Percentiles rank a stretch among this genome's conserved stretches.
phyloP scores from a whole-genome alignment of 108 stramenopile species.

The Mayamaea pseudoterrestris region DNA sequence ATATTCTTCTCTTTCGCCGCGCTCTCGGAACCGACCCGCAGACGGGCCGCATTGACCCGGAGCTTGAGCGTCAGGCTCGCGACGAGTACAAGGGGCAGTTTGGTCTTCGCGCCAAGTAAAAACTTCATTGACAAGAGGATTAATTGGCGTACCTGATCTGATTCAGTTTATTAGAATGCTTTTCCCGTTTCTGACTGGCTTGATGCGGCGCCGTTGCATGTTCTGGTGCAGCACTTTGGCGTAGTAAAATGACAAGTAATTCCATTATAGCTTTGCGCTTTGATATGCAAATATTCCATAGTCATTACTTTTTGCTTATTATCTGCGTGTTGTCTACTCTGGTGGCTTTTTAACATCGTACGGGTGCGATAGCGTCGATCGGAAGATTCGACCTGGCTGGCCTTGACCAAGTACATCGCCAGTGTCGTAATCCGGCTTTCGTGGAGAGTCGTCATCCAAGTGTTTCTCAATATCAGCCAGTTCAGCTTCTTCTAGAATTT shows the following conservation, averaged over 20 bases:
- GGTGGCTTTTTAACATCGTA: constrained; percentile 23
- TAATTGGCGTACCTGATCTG: constrained; percentile 1
- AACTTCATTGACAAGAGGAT: not conserved
- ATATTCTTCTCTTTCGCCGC: constrained; percentile 96
- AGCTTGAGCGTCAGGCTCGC: constrained; percentile 64
- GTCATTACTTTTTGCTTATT: too few species aligned
- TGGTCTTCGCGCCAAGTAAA: constrained; percentile 35
- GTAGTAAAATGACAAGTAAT: too few species aligned
- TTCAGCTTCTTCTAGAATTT: constrained; percentile 54
- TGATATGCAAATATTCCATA: too few species aligned
- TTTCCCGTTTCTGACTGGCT: too few species aligned
- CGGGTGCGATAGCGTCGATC: constrained; percentile 67
- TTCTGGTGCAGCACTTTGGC: too few species aligned
- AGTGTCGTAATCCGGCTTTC: constrained; percentile 3
- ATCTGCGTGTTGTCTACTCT: too few species aligned
- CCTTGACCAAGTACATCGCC: constrained; percentile 76
- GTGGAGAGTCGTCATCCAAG: constrained; percentile 50
- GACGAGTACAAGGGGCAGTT: constrained; percentile 84
- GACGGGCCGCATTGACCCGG: constrained; percentile 79
- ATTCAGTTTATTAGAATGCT: too few species aligned
- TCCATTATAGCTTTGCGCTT: too few species aligned
- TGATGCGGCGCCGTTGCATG: too few species aligned
- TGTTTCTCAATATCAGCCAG: constrained; percentile 40
- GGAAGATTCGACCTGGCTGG: constrained; percentile 77
- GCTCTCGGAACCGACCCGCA: constrained; percentile 96